Conservation (phyloP, 768 basidiomycete species). For the Exsudoporus frostii region DNA sequence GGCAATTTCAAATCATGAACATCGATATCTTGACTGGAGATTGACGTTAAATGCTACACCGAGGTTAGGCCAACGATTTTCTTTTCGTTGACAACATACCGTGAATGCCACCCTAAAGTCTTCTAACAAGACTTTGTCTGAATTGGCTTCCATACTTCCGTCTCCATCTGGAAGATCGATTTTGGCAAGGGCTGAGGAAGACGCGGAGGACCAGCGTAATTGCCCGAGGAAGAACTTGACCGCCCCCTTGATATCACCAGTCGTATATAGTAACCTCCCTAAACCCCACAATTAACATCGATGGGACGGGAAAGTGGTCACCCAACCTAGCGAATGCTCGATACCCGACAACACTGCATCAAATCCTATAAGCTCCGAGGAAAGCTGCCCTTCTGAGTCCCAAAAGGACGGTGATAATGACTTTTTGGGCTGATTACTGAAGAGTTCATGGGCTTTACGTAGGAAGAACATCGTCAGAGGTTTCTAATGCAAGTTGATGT, state of each 20-base stretch:
- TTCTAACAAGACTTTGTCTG: conserved; percentile 74
- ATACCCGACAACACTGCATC: conserved; percentile 68
- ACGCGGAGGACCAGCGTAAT: conserved; percentile 46
- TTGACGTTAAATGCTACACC: conserved; percentile 67
- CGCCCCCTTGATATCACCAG: conserved; percentile 78
- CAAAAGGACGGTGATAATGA: conserved; percentile 77
- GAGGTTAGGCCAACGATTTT: background rate
- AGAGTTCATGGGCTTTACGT: conserved; percentile 65
- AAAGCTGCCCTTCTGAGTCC: conserved; percentile 59
- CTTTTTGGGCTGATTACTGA: conserved; percentile 48
- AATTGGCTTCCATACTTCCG: conserved; percentile 33
- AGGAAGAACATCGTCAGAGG: conserved; percentile 81
- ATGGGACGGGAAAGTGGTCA: conserved; percentile 1
- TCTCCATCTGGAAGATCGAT: conserved; percentile 16
- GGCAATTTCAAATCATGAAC: conserved; percentile 56
- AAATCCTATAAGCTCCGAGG: conserved; percentile 43
- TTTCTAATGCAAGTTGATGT: conserved; percentile 50
- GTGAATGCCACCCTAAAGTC: conserved; percentile 87
- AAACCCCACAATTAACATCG: conserved; percentile 4
- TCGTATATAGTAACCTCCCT: conserved; percentile 88
- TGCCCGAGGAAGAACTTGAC: conserved; percentile 75
- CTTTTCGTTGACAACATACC: conserved; percentile 41
- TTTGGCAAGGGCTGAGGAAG: conserved; percentile 16
- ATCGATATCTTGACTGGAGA: conserved; percentile 43
- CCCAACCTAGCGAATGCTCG: conserved; percentile 72